phyloP scores from a whole-genome alignment of 805 yeast species.

The Pichia membranifaciens region DNA sequence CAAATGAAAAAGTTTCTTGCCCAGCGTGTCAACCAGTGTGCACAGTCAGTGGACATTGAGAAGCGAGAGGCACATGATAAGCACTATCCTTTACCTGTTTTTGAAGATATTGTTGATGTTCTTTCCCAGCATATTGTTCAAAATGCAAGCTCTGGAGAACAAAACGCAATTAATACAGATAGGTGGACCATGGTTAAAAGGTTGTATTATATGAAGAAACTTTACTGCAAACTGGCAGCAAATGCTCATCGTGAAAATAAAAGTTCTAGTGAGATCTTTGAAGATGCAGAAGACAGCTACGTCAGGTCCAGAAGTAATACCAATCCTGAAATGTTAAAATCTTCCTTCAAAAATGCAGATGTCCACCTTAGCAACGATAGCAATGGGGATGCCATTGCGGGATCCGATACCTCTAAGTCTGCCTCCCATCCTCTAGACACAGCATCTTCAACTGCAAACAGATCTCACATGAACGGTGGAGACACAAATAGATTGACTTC shows the following conservation, averaged over 20 bases:
- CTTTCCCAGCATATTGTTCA: constrained; percentile 39
- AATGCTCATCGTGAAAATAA: constrained; percentile 8
- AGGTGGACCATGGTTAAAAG: constrained; percentile 70
- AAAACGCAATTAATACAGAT: constrained; percentile 38
- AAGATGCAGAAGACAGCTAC: neutral
- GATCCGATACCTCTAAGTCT: neutral
- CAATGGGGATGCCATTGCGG: neutral
- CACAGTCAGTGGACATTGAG: constrained; percentile 31
- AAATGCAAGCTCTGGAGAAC: constrained; percentile 20
- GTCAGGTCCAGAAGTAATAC: neutral
- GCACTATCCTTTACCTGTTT: constrained; percentile 37
- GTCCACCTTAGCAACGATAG: neutral
- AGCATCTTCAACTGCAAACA: neutral
- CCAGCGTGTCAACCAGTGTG: constrained; percentile 39
- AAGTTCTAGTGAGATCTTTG: neutral
- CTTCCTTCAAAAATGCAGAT: neutral
- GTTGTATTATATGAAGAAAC: constrained; percentile 62
- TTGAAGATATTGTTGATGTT: constrained; percentile 51
- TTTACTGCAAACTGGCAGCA: constrained; percentile 40
- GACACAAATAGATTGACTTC: neutral
- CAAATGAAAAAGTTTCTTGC: constrained; percentile 51
- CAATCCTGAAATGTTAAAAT: too few species aligned
- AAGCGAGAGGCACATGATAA: constrained; percentile 32
- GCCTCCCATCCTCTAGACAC: neutral
- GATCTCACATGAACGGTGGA: neutral